Evolutionary conservation across 176 grass and related monocot genomes (phyloP).

Genomic region (Hyparrhenia diplandra): DNA sequence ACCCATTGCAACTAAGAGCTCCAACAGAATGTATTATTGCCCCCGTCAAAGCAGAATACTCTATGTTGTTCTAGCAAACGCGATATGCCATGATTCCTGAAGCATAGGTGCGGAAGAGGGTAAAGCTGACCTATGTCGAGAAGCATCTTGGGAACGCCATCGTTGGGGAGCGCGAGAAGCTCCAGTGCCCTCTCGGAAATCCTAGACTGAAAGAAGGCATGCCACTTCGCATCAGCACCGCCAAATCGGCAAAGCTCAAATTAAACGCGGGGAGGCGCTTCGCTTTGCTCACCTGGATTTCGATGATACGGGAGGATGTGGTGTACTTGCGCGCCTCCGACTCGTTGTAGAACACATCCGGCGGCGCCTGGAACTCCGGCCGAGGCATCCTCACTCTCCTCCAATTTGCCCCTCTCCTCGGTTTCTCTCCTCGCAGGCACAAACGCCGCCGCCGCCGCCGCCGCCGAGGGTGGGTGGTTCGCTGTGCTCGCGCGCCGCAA

Average conservation of each 20-base stretch:
- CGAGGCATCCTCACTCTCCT: slow-evolving; percentile 51
- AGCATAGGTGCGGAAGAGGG: neutral
- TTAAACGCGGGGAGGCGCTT: neutral
- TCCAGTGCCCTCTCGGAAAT: slow-evolving; percentile 95
- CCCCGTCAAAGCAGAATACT: neutral
- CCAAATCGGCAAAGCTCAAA: neutral
- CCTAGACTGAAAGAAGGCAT: slow-evolving; percentile 45
- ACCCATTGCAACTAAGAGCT: neutral
- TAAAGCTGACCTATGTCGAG: slow-evolving; percentile 75
- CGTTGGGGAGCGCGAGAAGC: slow-evolving; percentile 69
- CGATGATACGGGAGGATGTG: slow-evolving; percentile 94
- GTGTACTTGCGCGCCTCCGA: slow-evolving; percentile 95
- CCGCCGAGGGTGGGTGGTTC: neutral
- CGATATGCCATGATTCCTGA: neutral
- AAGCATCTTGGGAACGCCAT: slow-evolving; percentile 75
- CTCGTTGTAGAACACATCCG: slow-evolving; percentile 97
- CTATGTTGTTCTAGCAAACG: neutral
- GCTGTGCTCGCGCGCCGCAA: slow-evolving; percentile 20
- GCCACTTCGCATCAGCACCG: neutral
- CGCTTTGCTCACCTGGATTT: slow-evolving; percentile 62
- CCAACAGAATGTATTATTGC: neutral
- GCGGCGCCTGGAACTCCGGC: slow-evolving; percentile 89
- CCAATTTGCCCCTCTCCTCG: neutral
- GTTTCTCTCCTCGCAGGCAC: neutral
- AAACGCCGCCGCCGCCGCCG: slow-evolving; percentile 11